Percentiles rank a stretch among this genome's conserved stretches.
These are phyloP conservation scores for Vigna hirtella DNA, from an alignment of 306 rosid species.

Conservation along the genomic window DNA sequence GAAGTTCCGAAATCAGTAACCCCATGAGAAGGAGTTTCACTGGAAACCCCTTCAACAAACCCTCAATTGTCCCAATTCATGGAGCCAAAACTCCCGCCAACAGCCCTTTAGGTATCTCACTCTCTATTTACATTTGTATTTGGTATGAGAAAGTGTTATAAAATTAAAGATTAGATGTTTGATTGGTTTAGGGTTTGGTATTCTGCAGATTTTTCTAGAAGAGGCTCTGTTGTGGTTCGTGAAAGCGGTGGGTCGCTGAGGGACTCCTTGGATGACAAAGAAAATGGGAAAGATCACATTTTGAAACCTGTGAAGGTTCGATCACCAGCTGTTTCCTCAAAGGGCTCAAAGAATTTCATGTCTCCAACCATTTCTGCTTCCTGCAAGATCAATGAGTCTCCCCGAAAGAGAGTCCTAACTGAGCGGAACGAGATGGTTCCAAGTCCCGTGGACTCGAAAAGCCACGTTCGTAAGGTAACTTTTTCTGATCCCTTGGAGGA, in stretches of 20 bases:
- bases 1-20: slow-evolving; percentile 68
- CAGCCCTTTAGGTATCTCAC: slow-evolving; percentile 28
- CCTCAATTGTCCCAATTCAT: slow-evolving; percentile 55
- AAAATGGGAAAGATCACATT: slow-evolving; percentile 69
- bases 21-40: slow-evolving; percentile 74
- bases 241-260: slow-evolving; percentile 47
- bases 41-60: slow-evolving; percentile 75
- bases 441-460: slow-evolving; percentile 52
- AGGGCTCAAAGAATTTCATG: slow-evolving; percentile 80
- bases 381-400: slow-evolving; percentile 67
- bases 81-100: slow-evolving; percentile 70
- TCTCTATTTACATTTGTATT: neutral
- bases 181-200: slow-evolving; percentile 2
- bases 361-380: slow-evolving; percentile 91
- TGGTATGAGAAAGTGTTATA: slow-evolving; percentile 34
- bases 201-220: slow-evolving; percentile 59
- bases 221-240: slow-evolving; percentile 53
- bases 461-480: slow-evolving; percentile 56
- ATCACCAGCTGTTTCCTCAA: slow-evolving; percentile 62
- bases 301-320: slow-evolving; percentile 53
- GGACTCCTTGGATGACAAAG: slow-evolving; percentile 68
- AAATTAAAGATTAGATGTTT: neutral
- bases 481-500: slow-evolving; percentile 51
- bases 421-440: slow-evolving; percentile 73
- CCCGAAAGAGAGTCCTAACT: slow-evolving; percentile 69